Base-by-base conservation (phyloP, 2,329 filamentous ascomycete genomes). In the Byssoonygena ceratinophila region DNA sequence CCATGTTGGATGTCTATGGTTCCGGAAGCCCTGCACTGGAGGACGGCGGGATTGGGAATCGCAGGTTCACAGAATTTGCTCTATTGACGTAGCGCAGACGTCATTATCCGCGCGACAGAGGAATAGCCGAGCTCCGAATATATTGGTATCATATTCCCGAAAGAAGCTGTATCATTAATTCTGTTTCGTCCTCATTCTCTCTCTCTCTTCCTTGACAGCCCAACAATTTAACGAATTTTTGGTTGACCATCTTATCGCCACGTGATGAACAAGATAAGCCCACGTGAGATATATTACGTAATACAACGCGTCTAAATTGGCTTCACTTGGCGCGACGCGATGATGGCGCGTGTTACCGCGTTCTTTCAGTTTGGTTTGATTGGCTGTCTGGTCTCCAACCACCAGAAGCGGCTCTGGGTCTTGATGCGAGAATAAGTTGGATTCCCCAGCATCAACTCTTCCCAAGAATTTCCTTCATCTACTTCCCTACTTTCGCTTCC, bases 1-100 rank as follows among this genome's bases (percentile, higher is more conserved):
- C 79, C 90, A 97, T 96, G 2, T 20, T 34, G 25, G 32, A 43
- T 6, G n/a, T 2, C 2, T 34, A 11, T 23, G 45, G 1, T 2
- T 9, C 6, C 14, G 18, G 3, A 12, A 20, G n/a, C 20, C 6
- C 32, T 37, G 45, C 16, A 12, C 16, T 16, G 32, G 22, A 18
- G 20, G 40, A 23, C 16, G 40, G 40, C 14, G 6, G 9, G 44
- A 14, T n/a, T n/a, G n/a, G n/a, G n/a, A n/a, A n/a, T n/a, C n/a
- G n/a, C n/a, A n/a, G n/a, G n/a, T n/a, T n/a, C 18, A 2, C 34
- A n/a, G 34, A 37, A 4, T 3, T 9, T 9, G 27, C 5, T 29
- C 27, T 29, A 29, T 29, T 29, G 27, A 29, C 5, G 9, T 9
- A 4, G 9, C 4, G 27, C 27, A 29, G 9, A 29, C 9, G 27